A percentile compares a stretch with the other conserved stretches of the same genome.
Conservation (phyloP, 768 basidiomycete genomes). For the Dentipellis fragilis region DNA sequence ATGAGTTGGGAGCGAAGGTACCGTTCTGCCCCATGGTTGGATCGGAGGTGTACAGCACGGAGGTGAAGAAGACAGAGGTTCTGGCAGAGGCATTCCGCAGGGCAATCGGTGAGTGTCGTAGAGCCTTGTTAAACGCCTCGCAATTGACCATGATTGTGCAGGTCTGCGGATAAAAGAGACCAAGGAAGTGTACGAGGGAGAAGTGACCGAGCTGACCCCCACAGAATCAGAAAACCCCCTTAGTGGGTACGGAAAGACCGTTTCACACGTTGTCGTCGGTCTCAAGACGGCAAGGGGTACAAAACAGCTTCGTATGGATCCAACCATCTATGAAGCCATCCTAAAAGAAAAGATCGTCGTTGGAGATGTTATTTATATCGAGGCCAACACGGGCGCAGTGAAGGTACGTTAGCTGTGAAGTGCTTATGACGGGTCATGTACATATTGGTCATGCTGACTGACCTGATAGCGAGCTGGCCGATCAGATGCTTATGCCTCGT, state of each 20-base stretch:
- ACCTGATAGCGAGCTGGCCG: constrained; percentile 78
- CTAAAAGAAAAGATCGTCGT: constrained; percentile 95
- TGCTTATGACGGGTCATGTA: too few species aligned
- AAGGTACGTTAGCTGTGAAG: constrained; percentile 61
- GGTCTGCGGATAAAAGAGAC: constrained; percentile 98
- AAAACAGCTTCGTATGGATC: constrained; percentile 90
- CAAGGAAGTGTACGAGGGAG: constrained; percentile 97
- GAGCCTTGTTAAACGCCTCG: background rate
- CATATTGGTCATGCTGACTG: too few species aligned
- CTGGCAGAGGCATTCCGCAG: constrained; percentile 89
- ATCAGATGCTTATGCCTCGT: constrained; percentile 94
- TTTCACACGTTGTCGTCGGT: constrained; percentile 94
- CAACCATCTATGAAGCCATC: constrained; percentile 93
- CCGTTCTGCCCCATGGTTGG: constrained; percentile 99
- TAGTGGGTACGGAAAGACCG: constrained; percentile 95
- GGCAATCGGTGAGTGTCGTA: constrained; percentile 71
- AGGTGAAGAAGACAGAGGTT: constrained; percentile 99
- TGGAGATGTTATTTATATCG: constrained; percentile 95
- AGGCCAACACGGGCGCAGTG: constrained; percentile 88
- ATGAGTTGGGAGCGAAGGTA: constrained; percentile 89
- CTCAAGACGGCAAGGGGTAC: constrained; percentile 84
- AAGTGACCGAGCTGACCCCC: constrained; percentile 94
- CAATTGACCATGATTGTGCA: constrained; percentile 20
- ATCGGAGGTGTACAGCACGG: constrained; percentile 90
- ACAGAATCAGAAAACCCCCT: constrained; percentile 95